Evolutionary conservation across 768 basidiomycete species (phyloP).

Genomic region (Suillus variegatus): DNA sequence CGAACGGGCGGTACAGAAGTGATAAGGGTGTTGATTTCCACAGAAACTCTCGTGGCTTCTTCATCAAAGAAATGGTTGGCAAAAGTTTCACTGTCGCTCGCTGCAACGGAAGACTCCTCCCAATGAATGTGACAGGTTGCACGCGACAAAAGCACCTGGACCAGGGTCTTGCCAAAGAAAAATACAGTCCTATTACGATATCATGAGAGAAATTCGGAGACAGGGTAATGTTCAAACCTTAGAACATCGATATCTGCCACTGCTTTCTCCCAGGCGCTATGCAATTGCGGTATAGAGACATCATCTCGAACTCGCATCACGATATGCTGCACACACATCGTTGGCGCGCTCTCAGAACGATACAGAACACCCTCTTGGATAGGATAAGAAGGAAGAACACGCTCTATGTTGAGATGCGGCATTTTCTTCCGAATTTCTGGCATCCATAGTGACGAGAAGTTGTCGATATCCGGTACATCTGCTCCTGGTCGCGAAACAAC

Average conservation of each 20-base stretch:
- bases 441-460: constrained; percentile 23
- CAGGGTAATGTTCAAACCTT: constrained; percentile 17
- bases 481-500: background rate
- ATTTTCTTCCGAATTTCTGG: constrained; percentile 11
- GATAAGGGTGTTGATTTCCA: constrained; percentile 25
- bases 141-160: constrained; percentile 29
- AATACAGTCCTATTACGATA: constrained; percentile 30
- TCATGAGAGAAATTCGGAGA: background rate
- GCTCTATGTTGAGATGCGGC: constrained; percentile 11
- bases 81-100: constrained; percentile 19
- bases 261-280: constrained; percentile 35
- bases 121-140: constrained; percentile 17
- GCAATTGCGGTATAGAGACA: constrained; percentile 25
- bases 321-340: constrained; percentile 48
- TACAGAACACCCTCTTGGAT: constrained; percentile 50
- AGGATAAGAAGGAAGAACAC: constrained; percentile 44
- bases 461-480: constrained; percentile 2
- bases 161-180: constrained; percentile 28
- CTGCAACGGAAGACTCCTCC: constrained; percentile 13
- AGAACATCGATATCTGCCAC: constrained; percentile 29
- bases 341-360: constrained; percentile 37
- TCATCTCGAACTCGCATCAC: constrained; percentile 30
- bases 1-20: constrained; percentile 21
- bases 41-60: constrained; percentile 21
- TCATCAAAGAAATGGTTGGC: constrained; percentile 21